Conservation (phyloP, 2,329 filamentous ascomycete species). For the Alternaria gaisen region DNA sequence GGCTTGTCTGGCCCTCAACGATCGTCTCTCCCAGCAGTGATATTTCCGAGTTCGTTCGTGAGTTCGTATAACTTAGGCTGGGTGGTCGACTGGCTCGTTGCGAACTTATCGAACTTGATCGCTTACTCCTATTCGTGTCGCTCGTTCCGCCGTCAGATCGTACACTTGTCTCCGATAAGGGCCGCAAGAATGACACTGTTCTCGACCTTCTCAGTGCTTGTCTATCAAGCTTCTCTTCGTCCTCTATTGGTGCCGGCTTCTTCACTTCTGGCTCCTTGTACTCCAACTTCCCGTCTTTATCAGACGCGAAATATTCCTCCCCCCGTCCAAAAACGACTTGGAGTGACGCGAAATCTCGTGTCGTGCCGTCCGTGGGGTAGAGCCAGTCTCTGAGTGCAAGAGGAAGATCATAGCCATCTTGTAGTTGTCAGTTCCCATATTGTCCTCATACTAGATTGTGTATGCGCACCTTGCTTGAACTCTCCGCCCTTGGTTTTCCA, state of each 20-base stretch:
- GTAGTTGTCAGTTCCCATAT: background rate
- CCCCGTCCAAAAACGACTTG: conserved; percentile 53
- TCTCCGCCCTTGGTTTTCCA: conserved; percentile 50
- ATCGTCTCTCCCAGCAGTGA: conserved; percentile 24
- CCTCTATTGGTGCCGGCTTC: conserved; percentile 16
- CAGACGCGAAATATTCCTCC: conserved; percentile 53
- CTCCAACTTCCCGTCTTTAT: conserved; percentile 50
- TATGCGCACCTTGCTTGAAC: conserved; percentile 47
- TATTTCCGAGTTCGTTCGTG: conserved; percentile 33
- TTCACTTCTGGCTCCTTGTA: conserved; percentile 45
- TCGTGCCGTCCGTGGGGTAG: conserved; percentile 41
- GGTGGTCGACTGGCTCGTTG: conserved; percentile 32
- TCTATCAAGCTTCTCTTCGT: conserved; percentile 33
- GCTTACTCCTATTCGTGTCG: conserved; percentile 22
- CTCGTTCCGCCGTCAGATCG: conserved; percentile 19
- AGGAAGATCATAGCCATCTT: conserved; percentile 50
- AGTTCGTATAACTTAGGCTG: conserved; percentile 31
- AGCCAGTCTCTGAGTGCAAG: conserved; percentile 45
- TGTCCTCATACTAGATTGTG: too few relatives aligned
- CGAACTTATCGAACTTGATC: conserved; percentile 30
- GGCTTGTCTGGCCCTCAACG: conserved; percentile 8
- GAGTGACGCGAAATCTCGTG: conserved; percentile 45
- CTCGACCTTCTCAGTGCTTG: conserved; percentile 35
- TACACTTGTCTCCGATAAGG: conserved; percentile 32
- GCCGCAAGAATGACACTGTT: conserved; percentile 43